A percentile compares a stretch with the other conserved stretches of the same genome.
Evolutionary conservation across 345 rosid genomes (phyloP).

Genomic region (Hypericum androsaemum): DNA sequence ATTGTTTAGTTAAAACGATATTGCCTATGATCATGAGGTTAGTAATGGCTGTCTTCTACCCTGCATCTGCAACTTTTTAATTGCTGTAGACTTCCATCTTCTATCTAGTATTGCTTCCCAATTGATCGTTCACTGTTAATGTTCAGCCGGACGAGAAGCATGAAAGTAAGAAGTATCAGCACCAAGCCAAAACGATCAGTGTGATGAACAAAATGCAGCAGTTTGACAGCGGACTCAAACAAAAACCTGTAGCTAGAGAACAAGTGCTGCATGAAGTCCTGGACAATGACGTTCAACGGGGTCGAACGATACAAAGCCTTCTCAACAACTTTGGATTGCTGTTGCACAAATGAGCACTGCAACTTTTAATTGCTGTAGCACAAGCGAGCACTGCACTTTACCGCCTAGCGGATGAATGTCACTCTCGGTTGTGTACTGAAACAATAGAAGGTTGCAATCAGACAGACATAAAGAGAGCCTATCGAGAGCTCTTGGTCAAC

Average conservation of each 20-base stretch:
- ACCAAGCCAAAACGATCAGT: slow-evolving; percentile 9
- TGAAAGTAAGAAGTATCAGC: slow-evolving; percentile 13
- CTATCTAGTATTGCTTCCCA: neutral
- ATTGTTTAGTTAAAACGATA: too few relatives aligned
- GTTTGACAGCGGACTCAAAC: slow-evolving; percentile 2
- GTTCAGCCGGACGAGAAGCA: slow-evolving; percentile 36
- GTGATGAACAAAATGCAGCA: slow-evolving; percentile 8
- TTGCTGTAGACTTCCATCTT: too few relatives aligned
- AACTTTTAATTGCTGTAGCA: slow-evolving; percentile 39
- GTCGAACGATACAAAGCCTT: slow-evolving; percentile 46
- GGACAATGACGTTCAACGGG: slow-evolving; percentile 58
- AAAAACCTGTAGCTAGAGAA: neutral
- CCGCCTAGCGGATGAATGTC: too few relatives aligned
- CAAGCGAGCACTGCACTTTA: neutral
- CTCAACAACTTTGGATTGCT: slow-evolving; percentile 41
- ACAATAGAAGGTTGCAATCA: too few relatives aligned
- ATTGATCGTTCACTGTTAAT: slow-evolving; percentile 7
- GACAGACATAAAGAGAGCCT: too few relatives aligned
- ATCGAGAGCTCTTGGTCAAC: slow-evolving; percentile 40
- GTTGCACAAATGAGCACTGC: slow-evolving; percentile 10
- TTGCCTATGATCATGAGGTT: too few relatives aligned
- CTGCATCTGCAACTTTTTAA: too few relatives aligned
- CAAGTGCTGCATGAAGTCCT: slow-evolving; percentile 11
- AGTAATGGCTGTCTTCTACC: too few relatives aligned
- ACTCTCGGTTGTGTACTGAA: too few relatives aligned